Conservation (phyloP, 202 grass and related monocot genomes). For the Hordeum pubiflorum region DNA sequence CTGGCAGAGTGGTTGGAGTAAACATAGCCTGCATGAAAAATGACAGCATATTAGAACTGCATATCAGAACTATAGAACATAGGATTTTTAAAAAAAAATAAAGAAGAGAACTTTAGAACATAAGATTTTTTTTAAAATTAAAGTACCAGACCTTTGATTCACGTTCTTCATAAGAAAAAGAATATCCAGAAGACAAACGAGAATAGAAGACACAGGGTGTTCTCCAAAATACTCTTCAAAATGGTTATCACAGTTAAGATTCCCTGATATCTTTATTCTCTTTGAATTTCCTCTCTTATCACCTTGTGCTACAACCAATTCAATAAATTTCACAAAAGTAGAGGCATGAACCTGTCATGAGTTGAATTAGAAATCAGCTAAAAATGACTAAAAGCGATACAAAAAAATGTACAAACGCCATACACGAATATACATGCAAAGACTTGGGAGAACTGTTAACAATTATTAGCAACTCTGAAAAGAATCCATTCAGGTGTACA, state of each 20-base stretch:
- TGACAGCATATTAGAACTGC: constrained; percentile 16
- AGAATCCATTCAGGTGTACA: not conserved
- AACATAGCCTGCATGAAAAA: constrained; percentile 36
- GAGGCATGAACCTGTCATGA: constrained; percentile 61
- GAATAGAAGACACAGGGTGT: constrained; percentile 35
- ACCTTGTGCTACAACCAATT: constrained; percentile 49
- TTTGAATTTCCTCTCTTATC: constrained; percentile 35
- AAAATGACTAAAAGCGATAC: not conserved
- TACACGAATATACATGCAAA: not conserved
- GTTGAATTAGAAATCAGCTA: constrained; percentile 28
- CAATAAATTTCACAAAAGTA: constrained; percentile 48
- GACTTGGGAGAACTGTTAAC: not conserved
- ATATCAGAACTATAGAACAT: constrained; percentile 15
- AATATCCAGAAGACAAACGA: constrained; percentile 78
- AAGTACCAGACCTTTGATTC: constrained; percentile 48
- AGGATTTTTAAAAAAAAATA: not conserved
- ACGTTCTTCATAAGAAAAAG: constrained; percentile 75
- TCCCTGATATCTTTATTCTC: constrained; percentile 53
- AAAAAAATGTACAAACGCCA: not conserved
- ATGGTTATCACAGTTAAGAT: constrained; percentile 19
- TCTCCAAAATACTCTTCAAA: constrained; percentile 58
- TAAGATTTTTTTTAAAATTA: not conserved
- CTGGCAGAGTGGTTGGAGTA: constrained; percentile 66
- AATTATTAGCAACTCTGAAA: not conserved
- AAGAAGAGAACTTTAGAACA: not conserved